Percentiles rank a stretch among this genome's conserved stretches.
These are phyloP conservation scores for Themeda triandra DNA, from an alignment of 176 grass and related monocot species.

Conservation along the genomic window DNA sequence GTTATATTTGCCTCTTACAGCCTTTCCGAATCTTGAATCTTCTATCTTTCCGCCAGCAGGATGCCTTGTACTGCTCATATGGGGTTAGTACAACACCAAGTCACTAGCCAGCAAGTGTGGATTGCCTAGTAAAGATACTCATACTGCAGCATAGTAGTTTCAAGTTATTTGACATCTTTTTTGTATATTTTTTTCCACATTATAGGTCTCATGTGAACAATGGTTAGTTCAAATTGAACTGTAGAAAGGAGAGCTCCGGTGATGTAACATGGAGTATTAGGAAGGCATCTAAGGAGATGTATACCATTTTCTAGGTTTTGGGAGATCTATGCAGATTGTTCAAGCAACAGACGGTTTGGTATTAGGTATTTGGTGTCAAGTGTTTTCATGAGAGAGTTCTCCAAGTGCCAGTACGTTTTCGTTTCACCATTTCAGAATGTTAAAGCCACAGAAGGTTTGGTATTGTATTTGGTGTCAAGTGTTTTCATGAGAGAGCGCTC, in stretches of 20 bases:
- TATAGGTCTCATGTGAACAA: neutral
- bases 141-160: no score
- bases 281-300: constrained; percentile 5
- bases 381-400: no score
- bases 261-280: neutral
- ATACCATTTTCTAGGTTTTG: constrained; percentile 8
- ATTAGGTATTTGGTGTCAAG: no score
- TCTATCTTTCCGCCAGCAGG: constrained; percentile 3
- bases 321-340: constrained; percentile 13
- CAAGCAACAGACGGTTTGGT: neutral
- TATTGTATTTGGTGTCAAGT: neutral
- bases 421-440: no score
- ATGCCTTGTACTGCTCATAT: neutral
- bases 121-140: no score
- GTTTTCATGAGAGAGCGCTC: neutral
- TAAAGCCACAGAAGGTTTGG: no score
- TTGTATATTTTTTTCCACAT: neutral
- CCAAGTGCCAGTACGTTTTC: no score
- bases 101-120: no score
- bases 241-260: neutral
- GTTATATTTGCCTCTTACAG: neutral
- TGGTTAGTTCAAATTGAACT: neutral
- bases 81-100: no score
- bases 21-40: neutral
- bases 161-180: neutral